Evolutionary conservation across 2,329 filamentous ascomycete species (phyloP).

Genomic region (Aspergillus carbonarius): DNA sequence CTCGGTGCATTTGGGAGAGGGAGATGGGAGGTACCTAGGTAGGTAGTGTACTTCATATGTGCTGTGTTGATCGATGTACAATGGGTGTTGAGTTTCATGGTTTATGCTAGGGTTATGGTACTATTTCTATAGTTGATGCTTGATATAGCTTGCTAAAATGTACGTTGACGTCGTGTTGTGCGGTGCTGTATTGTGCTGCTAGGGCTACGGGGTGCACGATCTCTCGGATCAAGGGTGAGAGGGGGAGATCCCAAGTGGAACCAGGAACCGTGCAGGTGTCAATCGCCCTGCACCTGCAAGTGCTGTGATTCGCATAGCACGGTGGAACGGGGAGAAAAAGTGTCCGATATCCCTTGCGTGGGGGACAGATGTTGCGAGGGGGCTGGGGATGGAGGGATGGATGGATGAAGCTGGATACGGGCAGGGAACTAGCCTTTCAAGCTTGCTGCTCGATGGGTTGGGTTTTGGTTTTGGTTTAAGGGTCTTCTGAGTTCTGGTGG

Average conservation of each 20-base stretch:
- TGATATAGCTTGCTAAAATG: neutral
- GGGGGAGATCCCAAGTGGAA: neutral
- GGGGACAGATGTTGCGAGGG: neutral
- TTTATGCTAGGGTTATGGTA: neutral
- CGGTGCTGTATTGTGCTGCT: neutral
- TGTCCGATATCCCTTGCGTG: conserved; percentile 1
- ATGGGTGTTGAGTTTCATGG: neutral
- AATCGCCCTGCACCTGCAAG: neutral
- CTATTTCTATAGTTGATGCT: neutral
- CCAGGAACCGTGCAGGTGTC: neutral
- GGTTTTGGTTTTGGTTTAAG: neutral
- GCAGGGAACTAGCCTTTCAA: too few relatives aligned
- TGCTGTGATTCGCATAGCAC: neutral
- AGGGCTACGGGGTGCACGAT: neutral
- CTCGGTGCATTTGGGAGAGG: too few relatives aligned
- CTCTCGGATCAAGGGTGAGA: neutral
- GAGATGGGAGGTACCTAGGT: too few relatives aligned
- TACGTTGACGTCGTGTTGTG: neutral
- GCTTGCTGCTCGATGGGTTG: neutral
- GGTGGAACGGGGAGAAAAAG: neutral
- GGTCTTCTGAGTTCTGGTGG: neutral
- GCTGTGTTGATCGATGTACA: neutral
- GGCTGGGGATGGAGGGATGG: neutral
- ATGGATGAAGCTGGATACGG: neutral
- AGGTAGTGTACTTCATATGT: too few relatives aligned